phyloP scores from a whole-genome alignment of 208 protist species.

The Naegleria fowleri region DNA sequence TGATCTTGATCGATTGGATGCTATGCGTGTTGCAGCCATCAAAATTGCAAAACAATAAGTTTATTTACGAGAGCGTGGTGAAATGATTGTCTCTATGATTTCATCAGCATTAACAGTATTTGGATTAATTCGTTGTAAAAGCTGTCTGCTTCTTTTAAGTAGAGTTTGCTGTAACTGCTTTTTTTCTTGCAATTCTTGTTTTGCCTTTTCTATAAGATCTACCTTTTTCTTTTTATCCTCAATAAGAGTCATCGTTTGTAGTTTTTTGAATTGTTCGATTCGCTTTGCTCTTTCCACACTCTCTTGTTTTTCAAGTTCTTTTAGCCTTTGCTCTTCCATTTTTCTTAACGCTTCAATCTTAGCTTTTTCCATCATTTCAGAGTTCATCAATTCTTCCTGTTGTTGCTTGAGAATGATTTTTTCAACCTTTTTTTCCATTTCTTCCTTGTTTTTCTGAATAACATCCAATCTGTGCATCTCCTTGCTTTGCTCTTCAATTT shows the following conservation, averaged over 20 bases:
- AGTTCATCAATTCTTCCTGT: neutral
- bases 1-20: neutral
- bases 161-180: neutral
- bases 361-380: neutral
- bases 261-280: neutral
- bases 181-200: neutral
- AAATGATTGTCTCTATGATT: neutral
- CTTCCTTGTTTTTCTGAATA: neutral
- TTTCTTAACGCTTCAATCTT: neutral
- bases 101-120: neutral
- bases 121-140: neutral
- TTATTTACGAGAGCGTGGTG: neutral
- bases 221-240: neutral
- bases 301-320: neutral
- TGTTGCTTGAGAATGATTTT: neutral
- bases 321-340: neutral
- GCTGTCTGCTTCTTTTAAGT: neutral
- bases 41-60: neutral
- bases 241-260: neutral
- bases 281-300: neutral
- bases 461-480: neutral
- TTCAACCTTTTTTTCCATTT: constrained; percentile 6
- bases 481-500: neutral
- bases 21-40: neutral
- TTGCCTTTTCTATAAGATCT: neutral